These are phyloP conservation scores for Microsporum audouinii DNA, from an alignment of 2,329 filamentous ascomycete species.

Conservation along the genomic window DNA sequence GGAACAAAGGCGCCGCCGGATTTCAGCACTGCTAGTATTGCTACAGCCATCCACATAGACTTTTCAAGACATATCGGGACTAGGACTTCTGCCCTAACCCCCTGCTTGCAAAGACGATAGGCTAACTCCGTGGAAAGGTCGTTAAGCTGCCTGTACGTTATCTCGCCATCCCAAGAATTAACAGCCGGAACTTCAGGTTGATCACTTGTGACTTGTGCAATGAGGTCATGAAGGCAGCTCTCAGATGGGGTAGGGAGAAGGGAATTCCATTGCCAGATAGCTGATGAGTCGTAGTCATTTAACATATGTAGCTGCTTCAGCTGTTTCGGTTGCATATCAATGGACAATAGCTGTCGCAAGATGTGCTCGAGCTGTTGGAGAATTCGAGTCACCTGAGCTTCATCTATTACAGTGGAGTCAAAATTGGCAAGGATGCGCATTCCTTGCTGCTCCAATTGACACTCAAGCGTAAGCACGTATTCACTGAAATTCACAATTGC, in stretches of 20 bases:
- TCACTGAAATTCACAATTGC: conserved; percentile 11
- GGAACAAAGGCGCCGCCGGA: conserved; percentile 18
- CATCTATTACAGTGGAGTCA: conserved; percentile 48
- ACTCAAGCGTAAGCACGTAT: conserved; percentile 48
- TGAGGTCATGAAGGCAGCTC: no score
- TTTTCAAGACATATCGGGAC: conserved; percentile 34
- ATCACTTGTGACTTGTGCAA: not conserved
- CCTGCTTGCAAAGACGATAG: conserved; percentile 21
- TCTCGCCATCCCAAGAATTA: conserved; percentile 20
- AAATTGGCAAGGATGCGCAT: conserved; percentile 54
- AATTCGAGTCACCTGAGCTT: conserved; percentile 42
- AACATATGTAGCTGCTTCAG: no score
- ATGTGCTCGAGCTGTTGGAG: conserved; percentile 40
- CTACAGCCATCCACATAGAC: conserved; percentile 21
- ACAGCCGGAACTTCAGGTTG: conserved; percentile 15
- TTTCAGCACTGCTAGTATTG: conserved; percentile 19
- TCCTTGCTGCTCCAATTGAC: conserved; percentile 43
- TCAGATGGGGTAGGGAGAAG: no score
- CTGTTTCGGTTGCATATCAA: conserved; percentile 15
- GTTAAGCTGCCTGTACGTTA: conserved; percentile 30
- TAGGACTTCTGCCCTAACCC: conserved; percentile 28
- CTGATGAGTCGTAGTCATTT: no score
- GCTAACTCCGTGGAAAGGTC: conserved; percentile 27
- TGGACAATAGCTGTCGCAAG: conserved; percentile 24
- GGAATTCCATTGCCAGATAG: no score